Evolutionary conservation across 768 basidiomycete genomes (phyloP).

Genomic region (Hemileccinum rubropunctum): DNA sequence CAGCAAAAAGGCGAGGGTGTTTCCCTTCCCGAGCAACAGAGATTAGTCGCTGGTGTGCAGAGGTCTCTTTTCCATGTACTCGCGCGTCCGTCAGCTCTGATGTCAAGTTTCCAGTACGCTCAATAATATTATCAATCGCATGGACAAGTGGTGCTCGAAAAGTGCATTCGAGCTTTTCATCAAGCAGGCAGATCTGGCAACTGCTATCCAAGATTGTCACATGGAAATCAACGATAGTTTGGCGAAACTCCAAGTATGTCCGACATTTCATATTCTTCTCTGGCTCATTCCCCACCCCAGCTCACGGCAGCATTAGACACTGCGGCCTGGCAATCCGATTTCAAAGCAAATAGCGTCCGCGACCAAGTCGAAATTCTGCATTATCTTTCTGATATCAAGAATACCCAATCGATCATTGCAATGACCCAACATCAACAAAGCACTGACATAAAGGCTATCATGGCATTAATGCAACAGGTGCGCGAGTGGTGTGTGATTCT

Average conservation of each 20-base stretch:
- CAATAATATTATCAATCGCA: conserved; percentile 34
- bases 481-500: not conserved
- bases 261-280: not conserved
- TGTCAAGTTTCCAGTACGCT: conserved; percentile 26
- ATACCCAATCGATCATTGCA: conserved; percentile 36
- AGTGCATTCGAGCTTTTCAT: conserved; percentile 41
- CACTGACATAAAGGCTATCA: conserved; percentile 40
- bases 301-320: conserved; percentile 45
- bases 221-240: conserved; percentile 44
- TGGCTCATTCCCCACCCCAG: conserved; percentile 28
- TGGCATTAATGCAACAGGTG: conserved; percentile 52
- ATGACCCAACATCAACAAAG: conserved; percentile 32
- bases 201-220: conserved; percentile 47
- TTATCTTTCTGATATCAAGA: conserved; percentile 43
- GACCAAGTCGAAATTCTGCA: conserved; percentile 45
- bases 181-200: conserved; percentile 42
- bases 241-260: conserved; percentile 43
- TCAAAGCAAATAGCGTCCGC: conserved; percentile 34
- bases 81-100: conserved; percentile 7
- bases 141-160: conserved; percentile 45
- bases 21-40: conserved; percentile 29
- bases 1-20: conserved; percentile 32
- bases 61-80: conserved; percentile 19
- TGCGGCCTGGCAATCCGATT: conserved; percentile 47
- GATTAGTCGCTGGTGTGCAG: conserved; percentile 32